Evolutionary conservation across 805 yeast species (phyloP).

Genomic region (Ogataea glucozyma): DNA sequence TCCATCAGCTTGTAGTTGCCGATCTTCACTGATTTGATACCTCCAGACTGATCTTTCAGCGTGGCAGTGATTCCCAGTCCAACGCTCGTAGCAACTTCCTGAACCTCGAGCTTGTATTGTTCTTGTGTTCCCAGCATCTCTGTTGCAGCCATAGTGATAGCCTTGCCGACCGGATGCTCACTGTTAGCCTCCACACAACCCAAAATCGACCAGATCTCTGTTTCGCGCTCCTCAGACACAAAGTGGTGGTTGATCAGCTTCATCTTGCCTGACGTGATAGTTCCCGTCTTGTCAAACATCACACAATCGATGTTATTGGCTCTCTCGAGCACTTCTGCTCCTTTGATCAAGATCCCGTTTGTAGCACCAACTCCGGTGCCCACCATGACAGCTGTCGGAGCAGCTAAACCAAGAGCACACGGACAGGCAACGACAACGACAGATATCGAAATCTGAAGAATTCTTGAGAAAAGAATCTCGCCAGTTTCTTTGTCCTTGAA

Average conservation of each 20-base stretch:
- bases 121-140: constrained; percentile 8
- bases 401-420: constrained; percentile 95
- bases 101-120: constrained; percentile 24
- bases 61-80: constrained; percentile 49
- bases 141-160: constrained; percentile 48
- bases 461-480: constrained; percentile 25
- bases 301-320: constrained; percentile 64
- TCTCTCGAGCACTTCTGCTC: constrained; percentile 84
- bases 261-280: constrained; percentile 87
- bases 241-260: constrained; percentile 34
- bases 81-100: constrained; percentile 39
- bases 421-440: constrained; percentile 99
- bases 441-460: constrained; percentile 76
- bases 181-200: constrained; percentile 65
- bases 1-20: constrained; percentile 54
- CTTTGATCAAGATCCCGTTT: constrained; percentile 87
- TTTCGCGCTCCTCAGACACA: constrained; percentile 28
- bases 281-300: constrained; percentile 94
- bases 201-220: constrained; percentile 47
- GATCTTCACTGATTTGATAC: constrained; percentile 39
- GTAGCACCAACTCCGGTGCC: constrained; percentile 96
- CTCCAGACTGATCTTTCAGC: constrained; percentile 19
- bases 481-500: constrained; percentile 27
- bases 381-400: constrained; percentile 99
- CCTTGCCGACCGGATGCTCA: constrained; percentile 87